These are phyloP conservation scores for Isoetes taiwanensis DNA, from an alignment of 75 land plant species.

Conservation along the genomic window DNA sequence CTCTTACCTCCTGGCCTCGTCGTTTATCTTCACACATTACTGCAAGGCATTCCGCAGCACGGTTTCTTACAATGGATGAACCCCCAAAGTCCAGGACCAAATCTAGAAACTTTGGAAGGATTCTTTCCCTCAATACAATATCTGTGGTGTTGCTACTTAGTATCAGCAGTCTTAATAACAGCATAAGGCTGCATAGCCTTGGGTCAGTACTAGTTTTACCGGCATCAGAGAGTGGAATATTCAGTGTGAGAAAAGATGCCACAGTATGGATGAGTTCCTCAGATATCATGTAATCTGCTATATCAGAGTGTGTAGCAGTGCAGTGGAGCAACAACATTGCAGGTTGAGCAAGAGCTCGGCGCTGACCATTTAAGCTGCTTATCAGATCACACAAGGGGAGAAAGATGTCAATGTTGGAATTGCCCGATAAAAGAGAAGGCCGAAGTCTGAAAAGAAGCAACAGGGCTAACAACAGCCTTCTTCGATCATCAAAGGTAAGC, in stretches of 20 bases:
- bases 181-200: conserved; percentile 31
- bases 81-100: conserved; percentile 11
- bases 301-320: conserved; percentile 32
- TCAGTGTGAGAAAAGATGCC: conserved; percentile 22
- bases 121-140: conserved; percentile 14
- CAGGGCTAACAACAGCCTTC: conserved; percentile 24
- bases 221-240: conserved; percentile 23
- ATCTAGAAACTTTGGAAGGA: conserved; percentile 22
- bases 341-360: conserved; percentile 32
- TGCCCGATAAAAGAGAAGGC: conserved; percentile 20
- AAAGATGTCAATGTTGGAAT: conserved; percentile 34
- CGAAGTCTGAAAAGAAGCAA: conserved; percentile 30
- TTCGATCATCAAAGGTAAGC: conserved; percentile 33
- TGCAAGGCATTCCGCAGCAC: conserved; percentile 37
- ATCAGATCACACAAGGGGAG: conserved; percentile 31
- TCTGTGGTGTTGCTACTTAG: conserved; percentile 33
- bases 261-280: conserved; percentile 28
- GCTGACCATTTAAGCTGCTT: conserved; percentile 10
- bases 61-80: conserved; percentile 13
- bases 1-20: conserved; percentile 23
- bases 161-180: conserved; percentile 25
- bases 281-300: conserved; percentile 39
- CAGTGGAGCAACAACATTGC: conserved; percentile 34
- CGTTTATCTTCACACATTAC: conserved; percentile 40
- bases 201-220: conserved; percentile 37